Conservation (phyloP, 2,329 filamentous ascomycete species). For the Colletotrichum tamarilloi region DNA sequence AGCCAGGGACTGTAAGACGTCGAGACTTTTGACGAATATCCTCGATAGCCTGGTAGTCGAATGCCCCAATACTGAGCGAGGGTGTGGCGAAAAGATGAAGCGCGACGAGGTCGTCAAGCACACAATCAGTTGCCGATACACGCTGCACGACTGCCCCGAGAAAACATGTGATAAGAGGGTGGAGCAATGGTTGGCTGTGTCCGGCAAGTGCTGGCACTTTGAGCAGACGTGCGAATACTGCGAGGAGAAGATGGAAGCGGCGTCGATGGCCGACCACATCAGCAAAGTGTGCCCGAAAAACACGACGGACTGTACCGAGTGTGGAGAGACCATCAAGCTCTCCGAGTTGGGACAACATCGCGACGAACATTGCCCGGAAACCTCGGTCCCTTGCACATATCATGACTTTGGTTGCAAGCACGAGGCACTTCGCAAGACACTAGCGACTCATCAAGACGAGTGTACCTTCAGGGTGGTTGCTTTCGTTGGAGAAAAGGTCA, state of each 20-base stretch:
- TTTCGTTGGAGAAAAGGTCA: constrained; percentile 58
- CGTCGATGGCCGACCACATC: constrained; percentile 58
- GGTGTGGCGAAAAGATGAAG: constrained; percentile 62
- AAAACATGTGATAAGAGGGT: constrained; percentile 62
- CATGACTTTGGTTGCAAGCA: constrained; percentile 61
- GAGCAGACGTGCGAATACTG: constrained; percentile 65
- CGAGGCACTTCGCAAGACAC: constrained; percentile 48
- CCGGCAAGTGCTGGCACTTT: constrained; percentile 62
- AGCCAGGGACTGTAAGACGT: constrained; percentile 43
- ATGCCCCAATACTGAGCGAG: constrained; percentile 64
- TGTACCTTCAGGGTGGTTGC: constrained; percentile 67
- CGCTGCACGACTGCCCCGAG: constrained; percentile 66
- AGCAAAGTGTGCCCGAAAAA: constrained; percentile 56
- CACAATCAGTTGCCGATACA: constrained; percentile 67
- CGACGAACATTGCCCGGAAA: constrained; percentile 56
- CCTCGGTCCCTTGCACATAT: constrained; percentile 57
- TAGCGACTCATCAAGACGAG: constrained; percentile 57
- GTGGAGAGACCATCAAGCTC: constrained; percentile 56
- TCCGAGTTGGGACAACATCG: constrained; percentile 59
- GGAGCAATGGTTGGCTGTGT: constrained; percentile 55
- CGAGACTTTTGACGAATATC: constrained; percentile 66
- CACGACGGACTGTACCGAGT: constrained; percentile 61
- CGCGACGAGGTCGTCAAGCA: constrained; percentile 68
- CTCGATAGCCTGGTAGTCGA: constrained; percentile 69
- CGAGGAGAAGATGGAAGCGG: constrained; percentile 57